phyloP scores from a whole-genome alignment of 2,329 filamentous ascomycete genomes.

The Cladophialophora exuberans region DNA sequence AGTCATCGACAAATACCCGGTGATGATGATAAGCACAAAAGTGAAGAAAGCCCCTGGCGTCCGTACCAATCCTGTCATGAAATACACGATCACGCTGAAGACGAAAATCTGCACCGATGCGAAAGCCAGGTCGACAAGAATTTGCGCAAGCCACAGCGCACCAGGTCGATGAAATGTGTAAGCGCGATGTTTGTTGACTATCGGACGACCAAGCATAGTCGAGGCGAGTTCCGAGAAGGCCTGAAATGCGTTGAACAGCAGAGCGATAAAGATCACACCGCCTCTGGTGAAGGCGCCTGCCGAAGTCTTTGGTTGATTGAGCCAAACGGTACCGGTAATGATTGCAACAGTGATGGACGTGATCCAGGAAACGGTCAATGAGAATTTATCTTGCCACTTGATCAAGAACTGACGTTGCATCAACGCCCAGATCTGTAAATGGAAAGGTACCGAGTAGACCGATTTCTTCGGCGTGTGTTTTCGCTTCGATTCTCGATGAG shows the following conservation, averaged over 20 bases:
- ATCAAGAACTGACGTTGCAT: constrained; percentile 83
- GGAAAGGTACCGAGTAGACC: constrained; percentile 82
- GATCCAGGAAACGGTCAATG: constrained; percentile 73
- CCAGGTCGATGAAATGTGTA: constrained; percentile 84
- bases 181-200: constrained; percentile 82
- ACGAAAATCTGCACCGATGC: constrained; percentile 70
- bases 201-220: constrained; percentile 74
- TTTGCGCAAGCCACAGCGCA: constrained; percentile 81
- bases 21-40: constrained; percentile 72
- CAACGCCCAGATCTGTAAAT: constrained; percentile 79
- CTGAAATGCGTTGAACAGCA: constrained; percentile 86
- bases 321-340: constrained; percentile 77
- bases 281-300: constrained; percentile 79
- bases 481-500: constrained; percentile 78
- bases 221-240: constrained; percentile 76
- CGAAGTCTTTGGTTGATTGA: constrained; percentile 65
- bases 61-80: constrained; percentile 71
- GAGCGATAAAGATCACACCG: constrained; percentile 76
- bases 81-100: constrained; percentile 77
- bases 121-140: constrained; percentile 69
- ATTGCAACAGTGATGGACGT: constrained; percentile 74
- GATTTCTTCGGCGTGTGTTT: constrained; percentile 71
- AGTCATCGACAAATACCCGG: constrained; percentile 72
- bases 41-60: constrained; percentile 78
- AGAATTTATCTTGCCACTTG: constrained; percentile 83